phyloP scores from a whole-genome alignment of 768 basidiomycete genomes.

The Kockovaella imperatae region DNA sequence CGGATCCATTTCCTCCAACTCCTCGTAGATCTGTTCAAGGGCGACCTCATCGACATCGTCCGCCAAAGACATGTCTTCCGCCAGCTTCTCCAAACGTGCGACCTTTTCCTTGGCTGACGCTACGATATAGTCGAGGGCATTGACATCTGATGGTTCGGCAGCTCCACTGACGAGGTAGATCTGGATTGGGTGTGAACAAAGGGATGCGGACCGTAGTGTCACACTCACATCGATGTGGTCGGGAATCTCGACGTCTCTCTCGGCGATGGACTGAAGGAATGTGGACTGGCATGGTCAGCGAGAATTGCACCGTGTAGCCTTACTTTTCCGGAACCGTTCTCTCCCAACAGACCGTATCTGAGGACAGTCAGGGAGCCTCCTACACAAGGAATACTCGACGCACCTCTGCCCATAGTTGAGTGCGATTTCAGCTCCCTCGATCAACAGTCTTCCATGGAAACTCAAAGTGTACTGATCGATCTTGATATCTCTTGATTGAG shows the following conservation, averaged over 20 bases:
- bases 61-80: conserved; percentile 85
- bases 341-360: conserved; percentile 84
- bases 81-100: conserved; percentile 80
- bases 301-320: conserved; percentile 5
- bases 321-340: conserved; percentile 99
- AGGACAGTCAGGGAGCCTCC: not conserved
- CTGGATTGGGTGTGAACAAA: conserved; percentile 24
- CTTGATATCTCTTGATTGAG: conserved; percentile 91
- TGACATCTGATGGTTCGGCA: conserved; percentile 87
- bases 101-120: conserved; percentile 88
- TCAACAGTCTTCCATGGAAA: conserved; percentile 80
- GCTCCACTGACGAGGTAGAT: conserved; percentile 95
- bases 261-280: conserved; percentile 88
- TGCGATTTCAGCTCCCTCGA: conserved; percentile 47
- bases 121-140: conserved; percentile 96
- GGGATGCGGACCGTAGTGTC: not conserved
- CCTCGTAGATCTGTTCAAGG: conserved; percentile 84
- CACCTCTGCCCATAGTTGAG: conserved; percentile 46
- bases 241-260: conserved; percentile 91
- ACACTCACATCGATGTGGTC: conserved; percentile 68
- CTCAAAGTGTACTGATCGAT: conserved; percentile 91
- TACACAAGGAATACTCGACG: not conserved
- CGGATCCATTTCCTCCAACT: conserved; percentile 94
- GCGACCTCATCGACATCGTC: conserved; percentile 82
- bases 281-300: conserved; percentile 59